Evolutionary conservation across 768 basidiomycete species (phyloP).

Genomic region (Russula brevipes): DNA sequence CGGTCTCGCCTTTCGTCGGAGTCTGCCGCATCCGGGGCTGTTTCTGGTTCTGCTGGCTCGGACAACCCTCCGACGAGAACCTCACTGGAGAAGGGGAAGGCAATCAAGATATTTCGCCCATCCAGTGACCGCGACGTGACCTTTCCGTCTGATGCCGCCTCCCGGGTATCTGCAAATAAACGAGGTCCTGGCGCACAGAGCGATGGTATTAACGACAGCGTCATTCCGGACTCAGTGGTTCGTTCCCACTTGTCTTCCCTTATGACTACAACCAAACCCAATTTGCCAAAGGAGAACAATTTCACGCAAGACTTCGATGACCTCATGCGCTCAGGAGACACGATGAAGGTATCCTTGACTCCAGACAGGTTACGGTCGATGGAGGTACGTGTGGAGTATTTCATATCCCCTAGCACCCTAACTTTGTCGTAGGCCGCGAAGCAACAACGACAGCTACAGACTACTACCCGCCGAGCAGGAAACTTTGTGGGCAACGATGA

Average conservation of each 20-base stretch:
- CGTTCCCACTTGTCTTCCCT: slow-evolving; percentile 10
- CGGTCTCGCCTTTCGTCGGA: slow-evolving; percentile 39
- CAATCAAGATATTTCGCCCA: slow-evolving; percentile 54
- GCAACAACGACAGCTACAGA: slow-evolving; percentile 2
- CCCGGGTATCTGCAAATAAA: slow-evolving; percentile 24
- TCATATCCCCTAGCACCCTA: slow-evolving; percentile 14
- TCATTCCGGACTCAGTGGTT: slow-evolving; percentile 27
- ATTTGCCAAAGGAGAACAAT: slow-evolving; percentile 29
- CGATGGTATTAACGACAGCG: slow-evolving; percentile 10
- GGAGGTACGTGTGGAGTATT: slow-evolving; percentile 57
- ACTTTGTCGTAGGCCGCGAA: slow-evolving; percentile 3
- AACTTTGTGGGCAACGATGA: neutral
- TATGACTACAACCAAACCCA: slow-evolving; percentile 5
- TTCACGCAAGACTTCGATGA: slow-evolving; percentile 82
- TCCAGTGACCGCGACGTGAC: slow-evolving; percentile 36
- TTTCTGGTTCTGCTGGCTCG: slow-evolving; percentile 21
- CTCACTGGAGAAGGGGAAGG: slow-evolving; percentile 61
- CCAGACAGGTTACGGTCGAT: slow-evolving; percentile 90
- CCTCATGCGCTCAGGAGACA: slow-evolving; percentile 81
- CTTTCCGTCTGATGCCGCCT: slow-evolving; percentile 28
- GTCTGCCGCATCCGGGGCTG: slow-evolving; percentile 31
- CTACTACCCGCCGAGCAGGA: neutral
- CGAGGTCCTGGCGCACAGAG: slow-evolving; percentile 9
- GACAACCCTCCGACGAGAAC: slow-evolving; percentile 36
- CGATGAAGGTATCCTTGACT: slow-evolving; percentile 94